These are phyloP conservation scores for Metschnikowia lochheadii DNA, from an alignment of 805 yeast genomes.

Conservation along the genomic window DNA sequence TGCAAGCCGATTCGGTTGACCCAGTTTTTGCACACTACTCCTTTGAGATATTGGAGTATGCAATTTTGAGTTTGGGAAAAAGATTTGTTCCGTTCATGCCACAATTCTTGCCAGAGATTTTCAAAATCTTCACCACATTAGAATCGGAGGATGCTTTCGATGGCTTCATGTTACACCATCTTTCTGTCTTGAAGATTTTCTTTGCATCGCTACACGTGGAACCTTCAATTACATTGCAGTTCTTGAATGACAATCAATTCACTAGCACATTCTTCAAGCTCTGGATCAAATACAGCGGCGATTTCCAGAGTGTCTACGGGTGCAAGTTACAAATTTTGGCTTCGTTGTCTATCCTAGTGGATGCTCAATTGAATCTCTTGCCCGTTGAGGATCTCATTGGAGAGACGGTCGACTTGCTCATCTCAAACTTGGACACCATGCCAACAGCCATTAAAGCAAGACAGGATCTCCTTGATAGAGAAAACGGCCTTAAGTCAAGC, in stretches of 20 bases:
- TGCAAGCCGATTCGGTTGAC: slow-evolving; percentile 32
- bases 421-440: slow-evolving; percentile 39
- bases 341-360: slow-evolving; percentile 35
- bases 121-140: slow-evolving; percentile 29
- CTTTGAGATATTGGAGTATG: slow-evolving; percentile 36
- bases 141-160: slow-evolving; percentile 39
- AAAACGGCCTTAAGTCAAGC: slow-evolving; percentile 29
- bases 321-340: slow-evolving; percentile 51
- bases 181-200: slow-evolving; percentile 41
- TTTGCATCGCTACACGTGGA: slow-evolving; percentile 39
- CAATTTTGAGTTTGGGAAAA: slow-evolving; percentile 28
- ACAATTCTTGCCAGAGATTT: slow-evolving; percentile 32
- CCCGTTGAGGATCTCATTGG: slow-evolving; percentile 33
- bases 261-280: slow-evolving; percentile 38
- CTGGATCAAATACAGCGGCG: slow-evolving; percentile 47
- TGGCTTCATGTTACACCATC: slow-evolving; percentile 42
- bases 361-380: slow-evolving; percentile 25
- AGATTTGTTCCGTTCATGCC: slow-evolving; percentile 32
- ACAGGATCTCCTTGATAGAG: slow-evolving; percentile 41
- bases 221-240: slow-evolving; percentile 33
- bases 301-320: slow-evolving; percentile 52
- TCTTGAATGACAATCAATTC: slow-evolving; percentile 35
- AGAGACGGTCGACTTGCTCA: slow-evolving; percentile 37
- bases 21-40: slow-evolving; percentile 39
- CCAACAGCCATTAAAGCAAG: slow-evolving; percentile 49